These are phyloP conservation scores for Blastobotrys americana DNA, from an alignment of 805 yeast species.

Conservation along the genomic window DNA sequence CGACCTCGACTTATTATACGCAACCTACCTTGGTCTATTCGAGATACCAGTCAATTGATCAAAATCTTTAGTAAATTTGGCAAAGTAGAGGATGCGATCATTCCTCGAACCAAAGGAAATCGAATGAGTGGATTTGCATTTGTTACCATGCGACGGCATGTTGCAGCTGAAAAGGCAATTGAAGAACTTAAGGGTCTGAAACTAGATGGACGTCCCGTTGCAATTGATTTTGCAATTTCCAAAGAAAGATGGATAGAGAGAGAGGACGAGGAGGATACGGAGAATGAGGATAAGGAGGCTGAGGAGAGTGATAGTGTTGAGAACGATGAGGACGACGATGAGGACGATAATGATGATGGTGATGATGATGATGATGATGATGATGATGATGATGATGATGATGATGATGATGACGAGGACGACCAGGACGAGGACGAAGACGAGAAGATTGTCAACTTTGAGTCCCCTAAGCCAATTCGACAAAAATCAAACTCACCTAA, in stretches of 20 bases:
- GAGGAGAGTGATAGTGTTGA: conserved; percentile 34
- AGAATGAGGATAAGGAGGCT: conserved; percentile 31
- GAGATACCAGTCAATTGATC: conserved; percentile 64
- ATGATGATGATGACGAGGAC: conserved; percentile 32
- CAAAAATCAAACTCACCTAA: conserved; percentile 25
- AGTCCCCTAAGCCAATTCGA: conserved; percentile 12
- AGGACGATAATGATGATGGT: conserved; percentile 25
- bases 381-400: conserved; percentile 33
- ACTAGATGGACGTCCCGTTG: conserved; percentile 84
- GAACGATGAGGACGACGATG: conserved; percentile 29
- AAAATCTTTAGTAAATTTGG: conserved; percentile 72
- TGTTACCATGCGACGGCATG: conserved; percentile 75
- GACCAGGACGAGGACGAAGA: conserved; percentile 28
- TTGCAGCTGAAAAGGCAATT: conserved; percentile 74
- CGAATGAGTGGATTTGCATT: conserved; percentile 93
- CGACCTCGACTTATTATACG: conserved; percentile 82
- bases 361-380: conserved; percentile 26
- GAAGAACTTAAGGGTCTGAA: conserved; percentile 66
- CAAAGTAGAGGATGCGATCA: conserved; percentile 77
- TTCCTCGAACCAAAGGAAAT: conserved; percentile 84
- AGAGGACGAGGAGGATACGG: conserved; percentile 18
- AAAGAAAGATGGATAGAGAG: conserved; percentile 72
- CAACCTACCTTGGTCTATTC: conserved; percentile 93
- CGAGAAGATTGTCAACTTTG: conserved; percentile 14
- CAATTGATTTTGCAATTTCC: conserved; percentile 89